A percentile compares a stretch with the other conserved stretches of the same genome.
phyloP scores from a whole-genome alignment of 2,329 filamentous ascomycete species.

The Mycosphaerella sp. region DNA sequence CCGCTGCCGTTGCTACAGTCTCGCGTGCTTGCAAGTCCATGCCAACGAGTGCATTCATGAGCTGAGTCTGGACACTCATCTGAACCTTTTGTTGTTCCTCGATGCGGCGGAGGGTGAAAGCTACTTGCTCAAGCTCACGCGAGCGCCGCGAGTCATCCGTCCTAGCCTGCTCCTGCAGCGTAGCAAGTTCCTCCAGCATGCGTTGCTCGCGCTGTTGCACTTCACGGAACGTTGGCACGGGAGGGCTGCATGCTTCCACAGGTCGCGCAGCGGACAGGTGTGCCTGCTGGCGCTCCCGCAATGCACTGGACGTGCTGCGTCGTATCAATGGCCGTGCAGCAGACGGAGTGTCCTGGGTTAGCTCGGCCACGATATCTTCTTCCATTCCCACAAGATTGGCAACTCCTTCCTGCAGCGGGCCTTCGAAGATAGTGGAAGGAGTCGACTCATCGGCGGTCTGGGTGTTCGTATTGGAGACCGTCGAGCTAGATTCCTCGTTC shows the following conservation, averaged over 20 bases:
- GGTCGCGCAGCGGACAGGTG: neutral
- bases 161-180: neutral
- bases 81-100: conserved; percentile 11
- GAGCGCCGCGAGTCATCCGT: conserved; percentile 3
- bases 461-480: too few relatives aligned
- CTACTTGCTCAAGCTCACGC: conserved; percentile 6
- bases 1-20: neutral
- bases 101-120: conserved; percentile 8
- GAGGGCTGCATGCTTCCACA: neutral
- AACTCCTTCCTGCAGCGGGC: too few relatives aligned
- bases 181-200: conserved; percentile 6
- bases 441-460: neutral
- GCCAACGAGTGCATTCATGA: conserved; percentile 6
- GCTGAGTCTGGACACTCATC: conserved; percentile 10
- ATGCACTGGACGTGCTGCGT: conserved; percentile 4
- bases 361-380: neutral
- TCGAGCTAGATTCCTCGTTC: too few relatives aligned
- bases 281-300: neutral
- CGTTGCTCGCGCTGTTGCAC: conserved; percentile 6
- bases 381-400: neutral
- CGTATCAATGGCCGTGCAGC: conserved; percentile 6
- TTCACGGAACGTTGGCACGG: neutral
- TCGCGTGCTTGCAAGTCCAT: conserved; percentile 6
- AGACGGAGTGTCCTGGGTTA: neutral
- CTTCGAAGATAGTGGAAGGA: neutral